Base-by-base conservation (phyloP, 192 early-diverging fungal genomes). In the Coemansia erecta region DNA sequence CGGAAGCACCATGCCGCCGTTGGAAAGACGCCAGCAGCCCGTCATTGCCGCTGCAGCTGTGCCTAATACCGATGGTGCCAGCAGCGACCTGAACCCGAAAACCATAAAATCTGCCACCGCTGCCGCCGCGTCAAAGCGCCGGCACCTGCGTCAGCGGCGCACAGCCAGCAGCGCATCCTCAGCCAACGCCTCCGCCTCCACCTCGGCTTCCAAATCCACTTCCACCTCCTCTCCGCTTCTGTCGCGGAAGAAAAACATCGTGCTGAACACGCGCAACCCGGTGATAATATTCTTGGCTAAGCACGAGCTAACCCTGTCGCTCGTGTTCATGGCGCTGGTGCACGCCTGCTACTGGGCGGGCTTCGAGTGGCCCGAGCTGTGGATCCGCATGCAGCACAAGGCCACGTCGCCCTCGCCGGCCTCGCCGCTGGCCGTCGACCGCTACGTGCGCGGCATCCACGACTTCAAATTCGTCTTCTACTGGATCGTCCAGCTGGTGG, bases 401-500 rank as follows among this genome's bases (percentile, higher is more conserved):
- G 40, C 62, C 10, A 19, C 8, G 23, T 33, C 21, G 59, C 54
- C 8, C 47, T 41, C 31, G 50, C 39, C 14, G 41, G 13, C 24
- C 21, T 23, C 35, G 43, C 15, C 19, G 52, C 17, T 10, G 47
- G 42, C n/a, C n/a, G n/a, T n/a, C n/a, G 40, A 23, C 13, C 47
- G 54, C 18, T 77, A 58, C 18, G 69, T 71, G 28, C 64, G 74
- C 35, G 87, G 88, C 14, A 39, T 37, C 8, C 61, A 85, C 15
- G 88, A 91, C 55, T 37, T 80, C n/a, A 82, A 77, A 28, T 85
- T 89, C 63, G 80, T 89, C 6, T 51, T 49, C 24, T 85, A 85
- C 66, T 90, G 87, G 87, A 69, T 88, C 22, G 59, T 89, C 12
- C 76, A 77, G 42, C 85, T 89, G 21, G 85, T 88, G 11, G 84